Evolutionary conservation across 2,329 filamentous ascomycete genomes (phyloP).

Genomic region (Zymoseptoria pseudotritici): DNA sequence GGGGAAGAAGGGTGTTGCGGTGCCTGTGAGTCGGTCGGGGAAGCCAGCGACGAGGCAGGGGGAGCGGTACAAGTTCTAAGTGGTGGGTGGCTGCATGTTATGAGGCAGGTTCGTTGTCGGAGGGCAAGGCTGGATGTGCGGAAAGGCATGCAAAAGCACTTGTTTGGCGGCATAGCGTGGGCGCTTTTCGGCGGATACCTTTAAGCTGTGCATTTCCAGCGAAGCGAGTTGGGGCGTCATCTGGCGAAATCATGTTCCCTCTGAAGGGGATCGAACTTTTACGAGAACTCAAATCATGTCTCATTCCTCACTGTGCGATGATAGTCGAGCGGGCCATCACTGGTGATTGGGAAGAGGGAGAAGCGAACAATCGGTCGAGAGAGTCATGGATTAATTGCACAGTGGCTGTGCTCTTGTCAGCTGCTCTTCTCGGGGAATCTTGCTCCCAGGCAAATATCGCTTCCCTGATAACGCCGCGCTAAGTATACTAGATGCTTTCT

Average conservation of each 20-base stretch:
- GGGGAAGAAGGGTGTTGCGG: slow-evolving; percentile 32
- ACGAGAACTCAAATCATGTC: no score
- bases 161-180: not conserved
- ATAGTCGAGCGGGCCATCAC: no score
- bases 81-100: not conserved
- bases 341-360: no score
- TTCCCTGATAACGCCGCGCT: not conserved
- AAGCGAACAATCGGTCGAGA: no score
- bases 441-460: not conserved
- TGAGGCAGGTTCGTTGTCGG: not conserved
- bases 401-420: not conserved
- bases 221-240: not conserved
- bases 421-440: not conserved
- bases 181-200: not conserved
- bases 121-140: not conserved
- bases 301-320: no score
- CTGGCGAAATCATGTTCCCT: not conserved
- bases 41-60: slow-evolving; percentile 47
- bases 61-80: slow-evolving; percentile 31
- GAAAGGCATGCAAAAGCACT: not conserved
- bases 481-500: not conserved
- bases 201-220: not conserved
- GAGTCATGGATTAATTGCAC: no score
- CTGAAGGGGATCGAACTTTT: not conserved
- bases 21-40: slow-evolving; percentile 39